Conservation (phyloP, 78 protist genomes). For the Mastigamoeba balamuthi region DNA sequence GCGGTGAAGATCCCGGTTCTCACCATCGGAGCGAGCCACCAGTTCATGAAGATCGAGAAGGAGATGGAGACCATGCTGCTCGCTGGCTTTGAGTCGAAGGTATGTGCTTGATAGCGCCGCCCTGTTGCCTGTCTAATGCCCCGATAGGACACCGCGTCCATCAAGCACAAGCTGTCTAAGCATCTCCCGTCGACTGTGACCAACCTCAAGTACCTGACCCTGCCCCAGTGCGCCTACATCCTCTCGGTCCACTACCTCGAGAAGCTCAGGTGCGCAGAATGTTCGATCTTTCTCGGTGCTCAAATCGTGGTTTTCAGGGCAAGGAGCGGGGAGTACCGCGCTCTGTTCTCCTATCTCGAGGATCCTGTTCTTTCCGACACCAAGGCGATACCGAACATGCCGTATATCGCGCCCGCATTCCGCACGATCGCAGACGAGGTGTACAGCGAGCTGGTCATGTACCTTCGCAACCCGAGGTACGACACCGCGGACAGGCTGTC, state of each 20-base stretch:
- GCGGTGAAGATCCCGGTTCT: neutral
- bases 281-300: slow-evolving; percentile 4
- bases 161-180: neutral
- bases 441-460: neutral
- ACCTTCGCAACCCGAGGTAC: neutral
- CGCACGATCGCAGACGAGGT: slow-evolving; percentile 31
- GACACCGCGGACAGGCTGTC: slow-evolving; percentile 9
- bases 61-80: neutral
- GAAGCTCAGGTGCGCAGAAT: slow-evolving; percentile 16
- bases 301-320: neutral
- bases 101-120: neutral
- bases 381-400: slow-evolving; percentile 12
- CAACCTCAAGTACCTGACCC: slow-evolving; percentile 9
- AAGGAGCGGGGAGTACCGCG: neutral
- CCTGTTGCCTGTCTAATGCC: neutral
- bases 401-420: slow-evolving; percentile 8
- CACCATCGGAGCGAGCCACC: neutral
- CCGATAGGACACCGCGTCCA: neutral
- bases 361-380: slow-evolving; percentile 5
- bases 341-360: slow-evolving; percentile 29
- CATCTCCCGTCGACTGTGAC: neutral
- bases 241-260: slow-evolving; percentile 34
- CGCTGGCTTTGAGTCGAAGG: neutral
- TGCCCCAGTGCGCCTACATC: slow-evolving; percentile 16
- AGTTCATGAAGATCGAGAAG: neutral